Evolutionary conservation across 2,329 filamentous ascomycete genomes (phyloP).

Genomic region (Tolypocladium ophioglossoides): DNA sequence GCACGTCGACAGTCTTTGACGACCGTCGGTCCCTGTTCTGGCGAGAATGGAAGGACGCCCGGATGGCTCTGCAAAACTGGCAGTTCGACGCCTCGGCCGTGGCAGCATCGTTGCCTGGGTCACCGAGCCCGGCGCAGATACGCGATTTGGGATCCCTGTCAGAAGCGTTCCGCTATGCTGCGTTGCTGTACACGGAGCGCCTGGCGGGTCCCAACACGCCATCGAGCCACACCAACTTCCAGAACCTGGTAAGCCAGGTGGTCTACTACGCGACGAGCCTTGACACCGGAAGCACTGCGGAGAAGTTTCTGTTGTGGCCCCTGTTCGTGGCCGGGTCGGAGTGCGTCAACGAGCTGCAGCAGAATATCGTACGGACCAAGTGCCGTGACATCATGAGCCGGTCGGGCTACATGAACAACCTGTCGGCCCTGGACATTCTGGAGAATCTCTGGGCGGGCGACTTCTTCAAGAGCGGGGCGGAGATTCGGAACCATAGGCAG

Average conservation of each 20-base stretch:
- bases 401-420: constrained; percentile 88
- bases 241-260: constrained; percentile 71
- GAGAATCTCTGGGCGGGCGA: constrained; percentile 71
- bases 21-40: constrained; percentile 62
- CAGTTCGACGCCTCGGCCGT: constrained; percentile 53
- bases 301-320: constrained; percentile 91
- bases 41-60: constrained; percentile 76
- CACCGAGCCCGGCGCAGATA: constrained; percentile 49
- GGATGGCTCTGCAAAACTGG: constrained; percentile 69
- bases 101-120: constrained; percentile 36
- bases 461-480: constrained; percentile 24
- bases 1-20: constrained; percentile 37
- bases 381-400: constrained; percentile 81
- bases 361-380: constrained; percentile 66
- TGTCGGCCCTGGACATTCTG: constrained; percentile 73
- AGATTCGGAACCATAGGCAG: constrained; percentile 17
- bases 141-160: constrained; percentile 73
- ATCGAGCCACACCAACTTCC: constrained; percentile 66
- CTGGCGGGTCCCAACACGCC: constrained; percentile 67
- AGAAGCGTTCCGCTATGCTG: constrained; percentile 82
- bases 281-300: constrained; percentile 57
- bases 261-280: constrained; percentile 76
- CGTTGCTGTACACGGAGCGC: constrained; percentile 81
- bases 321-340: constrained; percentile 85
- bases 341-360: constrained; percentile 71